Conservation (phyloP, 768 basidiomycete species). For the Dacryopinax spathularia region DNA sequence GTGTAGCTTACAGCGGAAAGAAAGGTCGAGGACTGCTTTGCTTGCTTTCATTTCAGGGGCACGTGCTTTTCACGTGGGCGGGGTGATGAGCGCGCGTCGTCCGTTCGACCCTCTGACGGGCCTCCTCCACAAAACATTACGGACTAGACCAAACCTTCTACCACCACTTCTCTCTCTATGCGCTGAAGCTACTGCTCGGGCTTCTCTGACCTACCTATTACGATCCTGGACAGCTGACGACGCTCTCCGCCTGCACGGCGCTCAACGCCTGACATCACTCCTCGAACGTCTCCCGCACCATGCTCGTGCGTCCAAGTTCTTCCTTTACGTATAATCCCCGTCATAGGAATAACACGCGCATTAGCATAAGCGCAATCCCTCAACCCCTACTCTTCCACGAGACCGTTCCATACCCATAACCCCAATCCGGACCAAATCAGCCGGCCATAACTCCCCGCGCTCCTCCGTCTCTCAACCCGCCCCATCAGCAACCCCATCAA, state of each 20-base stretch:
- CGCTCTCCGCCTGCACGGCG: no score
- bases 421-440: background rate
- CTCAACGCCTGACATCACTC: background rate
- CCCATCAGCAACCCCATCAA: slow-evolving; percentile 1
- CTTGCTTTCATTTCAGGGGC: no score
- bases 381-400: background rate
- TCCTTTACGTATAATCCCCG: background rate
- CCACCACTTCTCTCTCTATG: no score
- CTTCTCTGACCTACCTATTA: no score
- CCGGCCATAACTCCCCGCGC: background rate
- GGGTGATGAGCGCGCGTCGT: background rate
- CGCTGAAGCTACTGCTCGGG: no score
- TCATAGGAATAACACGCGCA: background rate
- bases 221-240: no score
- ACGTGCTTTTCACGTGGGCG: background rate
- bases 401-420: background rate
- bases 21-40: no score
- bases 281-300: background rate
- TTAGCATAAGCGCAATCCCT: background rate
- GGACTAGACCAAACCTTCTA: no score
- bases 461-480: background rate
- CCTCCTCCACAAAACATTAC: no score
- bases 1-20: no score
- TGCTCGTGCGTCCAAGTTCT: background rate
- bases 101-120: no score